Evolutionary conservation across 495 filamentous ascomycete species (phyloP).

Genomic region (Neurospora sp.): DNA sequence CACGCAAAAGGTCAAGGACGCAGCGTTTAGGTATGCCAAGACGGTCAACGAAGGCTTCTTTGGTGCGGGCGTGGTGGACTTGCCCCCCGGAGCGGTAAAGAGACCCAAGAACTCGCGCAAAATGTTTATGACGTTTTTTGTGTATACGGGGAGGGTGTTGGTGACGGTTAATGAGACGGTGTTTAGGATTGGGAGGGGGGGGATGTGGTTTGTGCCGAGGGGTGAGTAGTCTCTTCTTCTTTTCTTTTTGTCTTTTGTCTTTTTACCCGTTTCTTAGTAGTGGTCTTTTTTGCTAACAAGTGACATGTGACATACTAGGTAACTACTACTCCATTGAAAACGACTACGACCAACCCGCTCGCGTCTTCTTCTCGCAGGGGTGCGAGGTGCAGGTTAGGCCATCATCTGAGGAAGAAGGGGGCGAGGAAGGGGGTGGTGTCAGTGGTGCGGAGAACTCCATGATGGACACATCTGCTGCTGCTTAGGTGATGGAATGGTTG

Average conservation of each 20-base stretch:
- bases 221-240: too few relatives aligned
- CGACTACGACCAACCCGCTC: slow-evolving; percentile 50
- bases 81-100: slow-evolving; percentile 74
- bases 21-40: slow-evolving; percentile 77
- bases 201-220: slow-evolving; percentile 42
- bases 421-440: background rate
- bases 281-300: too few relatives aligned
- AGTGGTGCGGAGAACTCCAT: background rate
- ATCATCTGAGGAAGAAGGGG: background rate
- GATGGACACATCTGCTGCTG: background rate
- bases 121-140: slow-evolving; percentile 94
- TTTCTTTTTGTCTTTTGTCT: too few relatives aligned
- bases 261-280: too few relatives aligned
- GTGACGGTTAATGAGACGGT: slow-evolving; percentile 51
- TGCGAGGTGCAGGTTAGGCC: slow-evolving; percentile 38
- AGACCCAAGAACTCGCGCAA: slow-evolving; percentile 78
- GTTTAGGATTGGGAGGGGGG: slow-evolving; percentile 48
- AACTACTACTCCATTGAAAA: slow-evolving; percentile 82
- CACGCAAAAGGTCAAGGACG: slow-evolving; percentile 61
- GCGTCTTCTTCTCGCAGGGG: slow-evolving; percentile 79
- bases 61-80: slow-evolving; percentile 76
- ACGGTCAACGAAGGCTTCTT: slow-evolving; percentile 74
- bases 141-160: slow-evolving; percentile 63
- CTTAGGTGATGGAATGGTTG: background rate
- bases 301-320: too few relatives aligned